phyloP scores from a whole-genome alignment of 2,329 filamentous ascomycete species.

The Hymenoscyphus linearis region DNA sequence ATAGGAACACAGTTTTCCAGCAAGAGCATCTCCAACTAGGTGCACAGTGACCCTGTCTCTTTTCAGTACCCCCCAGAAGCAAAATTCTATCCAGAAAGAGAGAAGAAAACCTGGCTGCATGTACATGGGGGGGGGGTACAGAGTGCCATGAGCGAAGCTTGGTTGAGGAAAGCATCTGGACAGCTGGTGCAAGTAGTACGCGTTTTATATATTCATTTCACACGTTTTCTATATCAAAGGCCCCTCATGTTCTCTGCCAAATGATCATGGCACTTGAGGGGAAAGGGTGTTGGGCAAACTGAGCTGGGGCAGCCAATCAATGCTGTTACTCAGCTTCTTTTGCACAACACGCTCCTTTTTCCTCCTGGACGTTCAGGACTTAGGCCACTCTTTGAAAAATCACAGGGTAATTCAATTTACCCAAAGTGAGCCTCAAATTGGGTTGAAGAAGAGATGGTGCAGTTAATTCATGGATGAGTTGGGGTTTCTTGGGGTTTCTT shows the following conservation, averaged over 20 bases:
- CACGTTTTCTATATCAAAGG: neutral
- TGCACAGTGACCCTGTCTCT: too few species aligned
- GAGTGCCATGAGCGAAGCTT: neutral
- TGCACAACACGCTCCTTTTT: neutral
- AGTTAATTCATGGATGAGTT: neutral
- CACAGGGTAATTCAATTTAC: neutral
- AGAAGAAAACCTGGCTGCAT: neutral
- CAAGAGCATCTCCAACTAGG: too few species aligned
- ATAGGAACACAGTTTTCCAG: too few species aligned
- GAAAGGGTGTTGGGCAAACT: neutral
- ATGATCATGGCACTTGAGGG: neutral
- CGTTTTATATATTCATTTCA: neutral
- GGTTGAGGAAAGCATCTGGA: neutral
- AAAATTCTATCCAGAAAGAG: too few species aligned
- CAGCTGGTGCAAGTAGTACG: neutral
- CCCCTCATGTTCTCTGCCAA: neutral
- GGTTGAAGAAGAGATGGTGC: neutral
- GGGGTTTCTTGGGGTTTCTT: neutral
- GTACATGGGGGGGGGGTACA: neutral
- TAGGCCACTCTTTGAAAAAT: neutral
- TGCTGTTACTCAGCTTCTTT: neutral
- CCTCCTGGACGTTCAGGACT: neutral
- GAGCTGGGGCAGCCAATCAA: neutral
- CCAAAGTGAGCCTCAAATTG: neutral
- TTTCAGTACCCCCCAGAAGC: too few species aligned